Conservation (phyloP, 2,329 filamentous ascomycete species). For the Pyrenophora tritici-repentis region DNA sequence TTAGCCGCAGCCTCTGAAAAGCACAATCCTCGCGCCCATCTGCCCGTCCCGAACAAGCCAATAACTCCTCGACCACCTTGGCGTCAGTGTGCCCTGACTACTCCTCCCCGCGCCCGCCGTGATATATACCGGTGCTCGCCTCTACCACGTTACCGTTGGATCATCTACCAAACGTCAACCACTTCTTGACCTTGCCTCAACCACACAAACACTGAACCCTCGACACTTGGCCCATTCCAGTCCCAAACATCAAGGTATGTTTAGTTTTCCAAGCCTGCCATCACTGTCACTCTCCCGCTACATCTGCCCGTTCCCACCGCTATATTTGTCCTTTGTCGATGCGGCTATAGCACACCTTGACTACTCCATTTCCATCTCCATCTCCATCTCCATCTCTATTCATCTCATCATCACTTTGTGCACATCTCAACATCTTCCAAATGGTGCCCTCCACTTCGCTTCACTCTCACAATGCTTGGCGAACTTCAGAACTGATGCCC, state of each 20-base stretch:
- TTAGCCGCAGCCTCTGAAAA: constrained; percentile 46
- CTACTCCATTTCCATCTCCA: too few relatives aligned
- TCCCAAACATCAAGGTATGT: constrained; percentile 12
- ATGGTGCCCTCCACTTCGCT: not conserved
- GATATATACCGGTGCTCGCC: constrained; percentile 43
- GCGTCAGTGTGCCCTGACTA: constrained; percentile 31
- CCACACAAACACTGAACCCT: constrained; percentile 2
- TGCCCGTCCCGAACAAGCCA: constrained; percentile 42
- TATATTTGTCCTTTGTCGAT: not conserved
- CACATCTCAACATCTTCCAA: not conserved
- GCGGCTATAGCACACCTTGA: not conserved
- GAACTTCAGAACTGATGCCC: constrained; percentile 11
- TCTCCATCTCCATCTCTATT: not conserved
- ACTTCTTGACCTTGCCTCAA: constrained; percentile 16
- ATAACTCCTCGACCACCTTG: constrained; percentile 42
- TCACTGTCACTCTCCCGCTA: constrained; percentile 2
- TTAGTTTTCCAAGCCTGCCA: not conserved
- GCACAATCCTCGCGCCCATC: constrained; percentile 40
- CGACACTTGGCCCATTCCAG: constrained; percentile 8
- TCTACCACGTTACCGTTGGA: constrained; percentile 37
- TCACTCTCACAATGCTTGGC: constrained; percentile 6
- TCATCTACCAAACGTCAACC: constrained; percentile 23
- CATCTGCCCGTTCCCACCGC: not conserved
- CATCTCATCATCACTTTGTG: not conserved
- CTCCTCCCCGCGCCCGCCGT: constrained; percentile 33